Percentiles rank a stretch among this genome's conserved stretches.
phyloP scores from a whole-genome alignment of 768 basidiomycete genomes.

The Macrolepiota dolichaula region DNA sequence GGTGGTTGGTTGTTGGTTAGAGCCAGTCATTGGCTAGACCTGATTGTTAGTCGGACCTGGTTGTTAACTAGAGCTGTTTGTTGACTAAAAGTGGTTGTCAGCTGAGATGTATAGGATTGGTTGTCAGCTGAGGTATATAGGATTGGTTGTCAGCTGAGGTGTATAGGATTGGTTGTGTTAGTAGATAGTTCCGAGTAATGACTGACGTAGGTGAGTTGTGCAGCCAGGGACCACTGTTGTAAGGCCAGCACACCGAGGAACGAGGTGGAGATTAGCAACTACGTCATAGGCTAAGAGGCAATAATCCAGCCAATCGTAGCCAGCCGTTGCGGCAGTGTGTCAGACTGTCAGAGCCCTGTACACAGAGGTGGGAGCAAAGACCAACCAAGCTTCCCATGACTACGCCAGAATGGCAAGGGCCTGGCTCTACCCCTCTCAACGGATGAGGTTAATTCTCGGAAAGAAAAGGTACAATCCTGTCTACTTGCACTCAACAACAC shows the following conservation, averaged over 20 bases:
- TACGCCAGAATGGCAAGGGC: not conserved
- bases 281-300: not conserved
- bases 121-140: too few relatives aligned
- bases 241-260: not conserved
- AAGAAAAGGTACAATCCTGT: not conserved
- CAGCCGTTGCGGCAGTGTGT: not conserved
- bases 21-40: too few relatives aligned
- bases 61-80: too few relatives aligned
- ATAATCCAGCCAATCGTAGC: not conserved
- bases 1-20: too few relatives aligned
- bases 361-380: not conserved
- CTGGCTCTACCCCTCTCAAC: too few relatives aligned
- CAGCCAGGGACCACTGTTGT: not conserved
- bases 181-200: slow-evolving; percentile 3
- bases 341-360: not conserved
- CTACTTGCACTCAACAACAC: too few relatives aligned
- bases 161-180: too few relatives aligned
- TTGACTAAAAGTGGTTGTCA: too few relatives aligned
- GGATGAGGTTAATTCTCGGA: not conserved
- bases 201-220: not conserved
- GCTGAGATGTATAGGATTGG: too few relatives aligned
- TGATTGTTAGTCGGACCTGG: not conserved
- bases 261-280: not conserved
- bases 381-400: not conserved
- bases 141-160: too few relatives aligned